Evolutionary conservation across 2,329 filamentous ascomycete species (phyloP).

Genomic region (Colletotrichum tropicale): DNA sequence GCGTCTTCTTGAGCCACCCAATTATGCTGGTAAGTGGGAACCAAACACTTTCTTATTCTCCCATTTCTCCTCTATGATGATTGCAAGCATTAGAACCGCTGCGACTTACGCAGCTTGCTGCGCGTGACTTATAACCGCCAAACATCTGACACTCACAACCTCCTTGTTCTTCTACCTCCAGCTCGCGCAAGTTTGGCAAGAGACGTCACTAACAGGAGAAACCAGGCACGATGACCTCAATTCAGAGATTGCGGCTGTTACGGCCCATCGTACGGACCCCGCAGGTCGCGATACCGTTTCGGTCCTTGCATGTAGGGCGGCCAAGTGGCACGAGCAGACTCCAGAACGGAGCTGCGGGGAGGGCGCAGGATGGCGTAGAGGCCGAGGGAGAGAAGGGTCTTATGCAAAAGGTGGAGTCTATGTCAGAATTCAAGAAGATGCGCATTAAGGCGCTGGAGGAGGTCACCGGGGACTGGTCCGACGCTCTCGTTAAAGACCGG

Average conservation of each 20-base stretch:
- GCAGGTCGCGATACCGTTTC: background rate
- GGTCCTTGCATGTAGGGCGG: constrained; percentile 9
- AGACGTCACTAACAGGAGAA: constrained; percentile 8
- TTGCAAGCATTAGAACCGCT: constrained; percentile 51
- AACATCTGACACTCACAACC: constrained; percentile 35
- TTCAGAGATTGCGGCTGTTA: constrained; percentile 37
- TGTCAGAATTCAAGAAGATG: constrained; percentile 19
- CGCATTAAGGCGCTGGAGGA: constrained; percentile 6
- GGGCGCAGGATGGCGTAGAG: background rate
- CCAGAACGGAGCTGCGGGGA: background rate
- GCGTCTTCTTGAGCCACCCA: constrained; percentile 11
- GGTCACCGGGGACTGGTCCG: background rate
- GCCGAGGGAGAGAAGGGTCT: background rate
- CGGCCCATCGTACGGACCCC: constrained; percentile 23
- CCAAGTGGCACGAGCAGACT: constrained; percentile 14
- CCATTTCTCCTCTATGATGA: constrained; percentile 32
- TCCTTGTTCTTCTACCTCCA: constrained; percentile 6
- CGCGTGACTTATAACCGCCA: constrained; percentile 47
- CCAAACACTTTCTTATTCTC: background rate
- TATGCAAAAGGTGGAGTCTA: background rate
- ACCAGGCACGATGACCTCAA: constrained; percentile 37
- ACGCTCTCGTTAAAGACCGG: background rate
- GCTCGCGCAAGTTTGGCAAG: constrained; percentile 24
- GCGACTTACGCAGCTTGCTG: constrained; percentile 52
- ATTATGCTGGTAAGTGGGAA: constrained; percentile 16